Conservation (phyloP, 371 early-diverging fungal species). For the Actinomortierella wolfii region DNA sequence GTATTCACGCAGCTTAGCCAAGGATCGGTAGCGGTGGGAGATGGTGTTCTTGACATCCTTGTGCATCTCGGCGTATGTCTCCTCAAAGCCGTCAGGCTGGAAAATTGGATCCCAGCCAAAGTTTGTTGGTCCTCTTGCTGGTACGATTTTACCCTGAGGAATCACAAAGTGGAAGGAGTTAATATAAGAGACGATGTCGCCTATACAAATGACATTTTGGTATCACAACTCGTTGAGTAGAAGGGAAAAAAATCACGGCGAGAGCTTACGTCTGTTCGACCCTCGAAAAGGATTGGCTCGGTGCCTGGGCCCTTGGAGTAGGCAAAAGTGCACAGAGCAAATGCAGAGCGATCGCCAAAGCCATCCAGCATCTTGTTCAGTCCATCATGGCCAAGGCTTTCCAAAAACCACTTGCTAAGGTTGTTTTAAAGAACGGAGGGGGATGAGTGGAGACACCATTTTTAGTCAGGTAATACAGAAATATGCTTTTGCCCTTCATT, state of each 20-base stretch:
- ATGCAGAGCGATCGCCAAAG: constrained; percentile 85
- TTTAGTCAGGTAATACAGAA: neutral
- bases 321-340: constrained; percentile 92
- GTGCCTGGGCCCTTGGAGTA: constrained; percentile 82
- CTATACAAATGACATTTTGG: neutral
- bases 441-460: neutral
- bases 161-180: neutral
- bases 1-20: constrained; percentile 71
- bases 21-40: constrained; percentile 85
- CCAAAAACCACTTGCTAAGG: constrained; percentile 92
- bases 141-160: constrained; percentile 82
- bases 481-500: no score
- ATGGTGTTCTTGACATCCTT: constrained; percentile 85
- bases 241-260: neutral
- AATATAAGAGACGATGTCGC: constrained; percentile 4
- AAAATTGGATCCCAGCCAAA: constrained; percentile 98
- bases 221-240: neutral
- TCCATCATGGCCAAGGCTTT: constrained; percentile 78
- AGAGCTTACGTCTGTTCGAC: constrained; percentile 66
- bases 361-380: constrained; percentile 85
- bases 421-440: neutral
- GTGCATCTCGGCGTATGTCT: constrained; percentile 92
- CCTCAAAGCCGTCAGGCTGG: constrained; percentile 80
- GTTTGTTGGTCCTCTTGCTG: constrained; percentile 78
- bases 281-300: constrained; percentile 92